phyloP scores from a whole-genome alignment of 2,329 filamentous ascomycete genomes.

The Trichoderma koningii region DNA sequence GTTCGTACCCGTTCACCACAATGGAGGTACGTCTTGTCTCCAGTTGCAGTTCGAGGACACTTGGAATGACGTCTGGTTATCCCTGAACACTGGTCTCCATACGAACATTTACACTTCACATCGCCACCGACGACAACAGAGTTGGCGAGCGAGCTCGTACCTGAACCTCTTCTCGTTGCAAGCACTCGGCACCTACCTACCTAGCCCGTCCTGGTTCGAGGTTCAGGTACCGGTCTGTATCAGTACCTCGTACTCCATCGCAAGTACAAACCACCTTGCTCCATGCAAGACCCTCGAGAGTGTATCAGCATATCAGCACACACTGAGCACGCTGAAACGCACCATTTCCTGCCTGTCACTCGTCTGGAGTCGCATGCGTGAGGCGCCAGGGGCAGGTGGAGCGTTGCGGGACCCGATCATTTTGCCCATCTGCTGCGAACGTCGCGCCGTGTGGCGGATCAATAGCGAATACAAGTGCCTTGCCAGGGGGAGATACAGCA shows the following conservation, averaged over 20 bases:
- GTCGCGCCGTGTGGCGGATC: conserved; percentile 14
- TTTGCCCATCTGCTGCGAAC: conserved; percentile 12
- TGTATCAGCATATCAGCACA: conserved; percentile 12
- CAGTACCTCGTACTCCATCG: not conserved
- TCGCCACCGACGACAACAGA: not conserved
- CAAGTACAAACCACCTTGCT: not conserved
- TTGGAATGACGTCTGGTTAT: conserved; percentile 8
- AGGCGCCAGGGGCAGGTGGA: conserved; percentile 22
- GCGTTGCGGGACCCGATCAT: conserved; percentile 9
- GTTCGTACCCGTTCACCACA: not conserved
- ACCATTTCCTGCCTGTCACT: conserved; percentile 22
- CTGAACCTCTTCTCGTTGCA: not conserved
- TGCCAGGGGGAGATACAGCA: no score
- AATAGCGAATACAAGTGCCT: no score
- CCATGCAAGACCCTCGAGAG: not conserved
- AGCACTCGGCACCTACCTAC: not conserved
- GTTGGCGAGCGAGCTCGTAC: not conserved
- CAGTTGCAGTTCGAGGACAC: not conserved
- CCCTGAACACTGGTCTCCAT: not conserved
- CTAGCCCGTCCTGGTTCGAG: not conserved
- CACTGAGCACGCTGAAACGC: conserved; percentile 16
- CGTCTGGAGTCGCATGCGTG: conserved; percentile 21
- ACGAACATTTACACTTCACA: not conserved
- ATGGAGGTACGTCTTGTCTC: not conserved
- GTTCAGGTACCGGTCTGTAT: not conserved